Evolutionary conservation across 1,284 basidiomycete species (phyloP).

Genomic region (Cryptococcus sp.): DNA sequence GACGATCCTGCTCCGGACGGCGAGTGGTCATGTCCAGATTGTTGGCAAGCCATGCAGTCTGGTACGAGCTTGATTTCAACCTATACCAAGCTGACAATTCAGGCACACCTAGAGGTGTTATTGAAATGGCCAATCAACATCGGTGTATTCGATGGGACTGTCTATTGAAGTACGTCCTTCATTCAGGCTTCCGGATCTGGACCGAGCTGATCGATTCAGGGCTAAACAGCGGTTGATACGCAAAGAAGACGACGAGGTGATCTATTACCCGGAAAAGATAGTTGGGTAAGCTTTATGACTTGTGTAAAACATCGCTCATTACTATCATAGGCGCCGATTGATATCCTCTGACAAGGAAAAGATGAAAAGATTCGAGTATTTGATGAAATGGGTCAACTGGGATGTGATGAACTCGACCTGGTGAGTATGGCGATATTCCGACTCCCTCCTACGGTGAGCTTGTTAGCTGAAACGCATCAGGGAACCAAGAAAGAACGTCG

Average conservation of each 20-base stretch:
- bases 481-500: slow-evolving; percentile 1
- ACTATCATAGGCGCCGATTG: too few relatives aligned
- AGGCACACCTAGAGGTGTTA: neutral
- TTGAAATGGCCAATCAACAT: neutral
- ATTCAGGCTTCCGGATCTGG: too few relatives aligned
- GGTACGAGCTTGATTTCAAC: neutral
- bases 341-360: too few relatives aligned
- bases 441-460: neutral
- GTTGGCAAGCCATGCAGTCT: neutral
- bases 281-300: neutral
- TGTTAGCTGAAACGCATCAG: neutral
- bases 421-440: slow-evolving; percentile 3
- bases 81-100: neutral
- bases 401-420: slow-evolving; percentile 14
- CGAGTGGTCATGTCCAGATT: slow-evolving; percentile 7
- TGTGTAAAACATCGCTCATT: neutral
- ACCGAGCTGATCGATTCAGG: neutral
- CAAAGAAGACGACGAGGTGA: neutral
- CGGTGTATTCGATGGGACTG: slow-evolving; percentile 1
- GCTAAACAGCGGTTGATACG: neutral
- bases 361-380: neutral
- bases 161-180: neutral
- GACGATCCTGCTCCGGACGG: slow-evolving; percentile 2
- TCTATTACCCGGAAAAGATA: neutral
- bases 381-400: slow-evolving; percentile 5